Conservation (phyloP, 805 yeast species). For the Saccharomycopsis lassenensis region DNA sequence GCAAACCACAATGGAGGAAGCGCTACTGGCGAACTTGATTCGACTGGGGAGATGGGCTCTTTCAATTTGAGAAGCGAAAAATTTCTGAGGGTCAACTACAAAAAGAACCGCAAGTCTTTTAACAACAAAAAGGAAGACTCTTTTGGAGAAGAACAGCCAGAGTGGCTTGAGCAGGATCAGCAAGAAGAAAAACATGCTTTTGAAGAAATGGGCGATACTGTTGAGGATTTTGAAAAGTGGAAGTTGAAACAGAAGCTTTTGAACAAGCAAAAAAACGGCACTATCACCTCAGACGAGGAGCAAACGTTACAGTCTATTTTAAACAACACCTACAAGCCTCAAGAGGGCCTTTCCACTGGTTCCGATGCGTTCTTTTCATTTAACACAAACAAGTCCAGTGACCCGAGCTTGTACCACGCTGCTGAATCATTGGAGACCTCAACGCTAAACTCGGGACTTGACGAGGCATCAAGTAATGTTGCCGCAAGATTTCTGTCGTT, state of each 20-base stretch:
- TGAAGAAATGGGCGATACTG: constrained; percentile 38
- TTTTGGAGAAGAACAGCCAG: constrained; percentile 28
- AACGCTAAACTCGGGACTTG: too few relatives aligned
- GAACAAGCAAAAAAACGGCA: constrained; percentile 38
- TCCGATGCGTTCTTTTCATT: too few relatives aligned
- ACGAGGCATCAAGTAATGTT: too few relatives aligned
- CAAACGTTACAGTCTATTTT: too few relatives aligned
- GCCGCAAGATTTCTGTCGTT: too few relatives aligned
- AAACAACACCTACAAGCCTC: too few relatives aligned
- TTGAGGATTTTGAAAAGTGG: constrained; percentile 52
- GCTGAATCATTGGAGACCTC: too few relatives aligned
- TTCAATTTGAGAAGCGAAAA: constrained; percentile 10
- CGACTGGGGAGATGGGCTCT: constrained; percentile 19
- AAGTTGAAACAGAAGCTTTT: constrained; percentile 41
- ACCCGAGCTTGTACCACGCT: too few relatives aligned
- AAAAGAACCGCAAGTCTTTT: constrained; percentile 10
- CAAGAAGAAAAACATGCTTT: constrained; percentile 28
- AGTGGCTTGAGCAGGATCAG: constrained; percentile 23
- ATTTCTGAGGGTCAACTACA: constrained; percentile 8
- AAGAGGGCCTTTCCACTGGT: too few relatives aligned
- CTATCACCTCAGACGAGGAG: constrained; percentile 16
- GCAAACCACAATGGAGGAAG: constrained; percentile 2
- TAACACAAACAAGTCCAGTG: too few relatives aligned
- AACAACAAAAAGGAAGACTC: constrained; percentile 22
- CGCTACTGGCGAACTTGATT: constrained; percentile 1